These are phyloP conservation scores for Bullera alba DNA, from an alignment of 768 basidiomycete species.

Conservation along the genomic window DNA sequence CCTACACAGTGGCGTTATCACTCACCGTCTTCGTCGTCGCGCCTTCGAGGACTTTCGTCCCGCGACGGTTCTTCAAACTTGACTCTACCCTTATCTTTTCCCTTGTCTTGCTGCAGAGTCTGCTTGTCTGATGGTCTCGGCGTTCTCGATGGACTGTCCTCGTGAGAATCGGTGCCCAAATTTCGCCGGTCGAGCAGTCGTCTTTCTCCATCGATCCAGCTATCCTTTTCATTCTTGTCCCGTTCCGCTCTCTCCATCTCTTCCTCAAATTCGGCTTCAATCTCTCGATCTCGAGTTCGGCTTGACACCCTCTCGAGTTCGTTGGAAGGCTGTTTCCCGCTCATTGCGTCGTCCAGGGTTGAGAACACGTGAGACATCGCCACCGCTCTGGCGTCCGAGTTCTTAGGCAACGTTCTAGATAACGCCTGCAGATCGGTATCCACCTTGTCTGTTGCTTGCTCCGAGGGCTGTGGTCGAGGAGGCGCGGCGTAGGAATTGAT, in stretches of 20 bases:
- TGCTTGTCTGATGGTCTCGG: conserved; percentile 21
- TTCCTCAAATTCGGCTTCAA: conserved; percentile 4
- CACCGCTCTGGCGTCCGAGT: conserved; percentile 19
- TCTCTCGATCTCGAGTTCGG: neutral
- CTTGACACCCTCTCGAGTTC: neutral
- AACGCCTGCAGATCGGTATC: conserved; percentile 14
- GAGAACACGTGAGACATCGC: conserved; percentile 32
- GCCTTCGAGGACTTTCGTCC: conserved; percentile 2
- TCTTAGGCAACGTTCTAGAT: conserved; percentile 14
- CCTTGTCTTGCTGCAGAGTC: conserved; percentile 15
- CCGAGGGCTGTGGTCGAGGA: conserved; percentile 1
- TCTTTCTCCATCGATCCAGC: conserved; percentile 36
- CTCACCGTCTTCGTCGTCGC: conserved; percentile 26
- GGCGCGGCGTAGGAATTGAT: conserved; percentile 27
- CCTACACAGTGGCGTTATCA: neutral
- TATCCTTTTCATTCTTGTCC: conserved; percentile 20
- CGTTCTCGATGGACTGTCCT: too few relatives aligned
- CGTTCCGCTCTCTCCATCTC: conserved; percentile 4
- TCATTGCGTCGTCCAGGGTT: conserved; percentile 18
- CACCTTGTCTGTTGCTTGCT: conserved; percentile 11
- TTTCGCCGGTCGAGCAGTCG: conserved; percentile 6
- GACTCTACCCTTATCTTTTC: conserved; percentile 24
- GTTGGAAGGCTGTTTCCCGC: too few relatives aligned
- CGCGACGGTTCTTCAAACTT: conserved; percentile 39
- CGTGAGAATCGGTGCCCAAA: too few relatives aligned